Evolutionary conservation across 495 filamentous ascomycete genomes (phyloP), one percentile per base, ranked within the genome.

Genomic region (Cudoniella acicularis): DNA sequence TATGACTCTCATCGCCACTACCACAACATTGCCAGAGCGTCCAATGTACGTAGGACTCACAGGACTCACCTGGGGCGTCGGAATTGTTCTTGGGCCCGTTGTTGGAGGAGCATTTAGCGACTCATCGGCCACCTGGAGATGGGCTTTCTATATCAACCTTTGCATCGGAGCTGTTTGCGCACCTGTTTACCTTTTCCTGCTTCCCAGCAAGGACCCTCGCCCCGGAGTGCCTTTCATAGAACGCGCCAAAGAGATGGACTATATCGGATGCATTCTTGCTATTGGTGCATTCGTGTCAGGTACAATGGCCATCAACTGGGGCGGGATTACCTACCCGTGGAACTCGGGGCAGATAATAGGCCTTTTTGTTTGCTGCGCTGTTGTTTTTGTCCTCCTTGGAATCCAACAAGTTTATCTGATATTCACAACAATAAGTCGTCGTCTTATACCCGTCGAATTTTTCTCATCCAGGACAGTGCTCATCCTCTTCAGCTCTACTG

Each of bases 61-160:
- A 13, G 73, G 72, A 17, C 59, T 74, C 43, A 61, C 67, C 27
- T 86, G 77, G 77, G 83, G 82, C 16, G 20, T 79, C 8, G 81
- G 81, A 18, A 76, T 69, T 0, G 73, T 82, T 0, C 66, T 85
- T 0, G 85, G 84, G 2, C 86, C 85, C 10, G 67, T 87, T 56
- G 70, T 89, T 46, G 86, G 86, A 2, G 86, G 85, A 23, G 80
- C 79, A 3, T 89, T 91, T 60, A 73, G 76, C 20, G 75, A 79
- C 51, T 76, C 68, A 45, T 50, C 49, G n/a, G 77, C 78, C 17
- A 77, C 72, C 0, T 87, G 83, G 83, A 64, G 84, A 8, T 87
- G 83, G 86, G 82, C 82, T 21, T 91, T 91, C 65, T 92, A 88
- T 70, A 83, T 92, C 68, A 90, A 89, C 59, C 75, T 90, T 16